phyloP scores from a whole-genome alignment of 1,284 basidiomycete species.

The Cystodermella granulosa region DNA sequence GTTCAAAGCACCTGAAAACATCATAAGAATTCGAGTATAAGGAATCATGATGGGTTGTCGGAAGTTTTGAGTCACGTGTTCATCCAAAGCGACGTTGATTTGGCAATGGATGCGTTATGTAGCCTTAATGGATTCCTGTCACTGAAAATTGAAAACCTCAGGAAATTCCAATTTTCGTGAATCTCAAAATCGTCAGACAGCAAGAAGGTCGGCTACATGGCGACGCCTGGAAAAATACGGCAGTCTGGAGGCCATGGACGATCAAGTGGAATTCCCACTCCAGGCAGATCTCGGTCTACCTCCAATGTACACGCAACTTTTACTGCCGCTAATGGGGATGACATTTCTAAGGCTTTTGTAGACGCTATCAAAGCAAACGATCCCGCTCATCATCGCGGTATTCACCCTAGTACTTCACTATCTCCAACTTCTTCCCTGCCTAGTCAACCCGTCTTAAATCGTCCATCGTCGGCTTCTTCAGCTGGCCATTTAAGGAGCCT shows the following conservation, averaged over 20 bases:
- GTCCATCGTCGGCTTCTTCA: conserved; percentile 51
- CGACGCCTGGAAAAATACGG: conserved; percentile 52
- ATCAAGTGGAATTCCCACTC: conserved; percentile 59
- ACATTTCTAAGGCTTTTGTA: conserved; percentile 60
- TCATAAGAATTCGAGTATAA: too few relatives aligned
- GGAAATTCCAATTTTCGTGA: too few relatives aligned
- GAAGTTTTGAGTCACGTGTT: too few relatives aligned
- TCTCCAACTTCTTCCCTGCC: conserved; percentile 51
- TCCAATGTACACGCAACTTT: conserved; percentile 44
- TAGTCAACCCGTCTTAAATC: conserved; percentile 38
- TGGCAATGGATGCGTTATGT: too few relatives aligned
- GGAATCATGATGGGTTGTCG: too few relatives aligned
- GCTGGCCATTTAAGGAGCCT: conserved; percentile 18
- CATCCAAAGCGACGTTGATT: too few relatives aligned
- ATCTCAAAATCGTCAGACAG: neutral
- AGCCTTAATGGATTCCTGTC: too few relatives aligned
- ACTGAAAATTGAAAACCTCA: too few relatives aligned
- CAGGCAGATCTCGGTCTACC: conserved; percentile 63
- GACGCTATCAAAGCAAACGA: conserved; percentile 76
- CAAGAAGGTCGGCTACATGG: conserved; percentile 17
- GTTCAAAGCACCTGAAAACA: too few relatives aligned
- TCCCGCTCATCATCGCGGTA: conserved; percentile 59
- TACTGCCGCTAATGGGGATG: conserved; percentile 42
- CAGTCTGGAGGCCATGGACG: conserved; percentile 57
- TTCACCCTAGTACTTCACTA: conserved; percentile 40